Evolutionary conservation across 495 filamentous ascomycete species (phyloP), one percentile per base, ranked within the genome.

Genomic region (Talaromyces trachyspermus): DNA sequence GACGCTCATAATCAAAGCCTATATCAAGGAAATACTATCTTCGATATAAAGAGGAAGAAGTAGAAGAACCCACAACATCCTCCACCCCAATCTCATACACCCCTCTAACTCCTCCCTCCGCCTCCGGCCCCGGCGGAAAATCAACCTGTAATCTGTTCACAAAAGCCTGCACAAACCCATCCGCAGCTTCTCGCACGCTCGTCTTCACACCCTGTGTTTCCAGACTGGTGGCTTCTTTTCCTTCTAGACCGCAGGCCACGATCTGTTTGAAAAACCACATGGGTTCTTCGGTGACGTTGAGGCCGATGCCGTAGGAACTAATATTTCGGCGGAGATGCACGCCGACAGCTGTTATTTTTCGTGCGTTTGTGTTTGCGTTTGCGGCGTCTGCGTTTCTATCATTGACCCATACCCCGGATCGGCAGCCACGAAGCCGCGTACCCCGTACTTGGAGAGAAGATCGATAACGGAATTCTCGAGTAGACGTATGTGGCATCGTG

Each of bases 351-450:
- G 86, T 85, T 49, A 98, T 88, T 72, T 98, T 98, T 52, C 67
- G 74, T 40, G 74, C 57, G 1, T 59, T 56, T 4, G 36, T 41
- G 6, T 24, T 37, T 17, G 43, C 26, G 2, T 46, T 26, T 9
- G 10, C n/a, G 3, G 14, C 9, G 12, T n/a, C 20, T 39, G 11
- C 47, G 30, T 23, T 33, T 18, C 12, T 18, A 27, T 14, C 14
- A 37, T 14, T 30, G 14, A 83, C 78, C 90, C 92, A 98, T 9
- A 97, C 88, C 92, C 92, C 9, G 90, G 88, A 58, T 95, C 80
- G 18, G 79, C 75, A 0, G 83, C 89, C 26, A 76, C 74, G 26
- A 76, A 62, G 0, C 78, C 77, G 9, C 60, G 46, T 8, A 97
- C 66, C 7, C 78, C 78, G 54, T 68, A 75, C 4, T 44, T n/a